Evolutionary conservation across 108 stramenopile genomes (phyloP), one percentile per base, ranked within the genome.

Genomic region (Skeletonema menzelii): DNA sequence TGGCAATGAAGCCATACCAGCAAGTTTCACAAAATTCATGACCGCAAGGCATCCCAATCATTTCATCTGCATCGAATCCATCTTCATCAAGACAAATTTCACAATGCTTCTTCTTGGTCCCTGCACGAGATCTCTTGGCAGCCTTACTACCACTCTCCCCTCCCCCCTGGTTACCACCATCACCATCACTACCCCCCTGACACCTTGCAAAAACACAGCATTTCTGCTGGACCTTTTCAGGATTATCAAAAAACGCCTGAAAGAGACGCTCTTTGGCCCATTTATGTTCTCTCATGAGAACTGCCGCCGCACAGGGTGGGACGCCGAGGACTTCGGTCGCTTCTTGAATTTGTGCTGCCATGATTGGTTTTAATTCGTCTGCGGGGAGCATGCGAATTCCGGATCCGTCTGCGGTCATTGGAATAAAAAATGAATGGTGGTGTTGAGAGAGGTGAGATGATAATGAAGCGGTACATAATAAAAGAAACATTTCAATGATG

Each of bases 1-100:
- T 87, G 62, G 67, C 72, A 35, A 97, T 84, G 78, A 91, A 98
- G 35, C 93, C 95, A 27, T 82, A 75, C 96, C 96, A 99, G 72
- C 98, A 98, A 58, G 91, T 92, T 55, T 79, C 66, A 81, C 98
- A 99, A 78, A 97, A 99, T 67, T 79, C 88, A 77, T 99, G 99
- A 32, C 89, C 89, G 76, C 99, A 99, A 19, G 96, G 90, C 89
- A 98, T 92, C 38, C 87, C 73, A 53, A 93, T 80, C 84, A 87
- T 92, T 19, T 84, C 80, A 27, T 67, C 47, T 11, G 72, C 79
- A 26, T 73, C 72, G 44, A 93, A 77, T 0, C 73, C 72, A 59
- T 88, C 88, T 56, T 96, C 97, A 84, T 91, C 95, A 17, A 88
- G 63, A 72, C 98, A 98, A 28, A 75, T 79, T 49, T 81, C 72